phyloP scores from a whole-genome alignment of 2,329 filamentous ascomycete genomes.

The Colletotrichum ledebouriae region DNA sequence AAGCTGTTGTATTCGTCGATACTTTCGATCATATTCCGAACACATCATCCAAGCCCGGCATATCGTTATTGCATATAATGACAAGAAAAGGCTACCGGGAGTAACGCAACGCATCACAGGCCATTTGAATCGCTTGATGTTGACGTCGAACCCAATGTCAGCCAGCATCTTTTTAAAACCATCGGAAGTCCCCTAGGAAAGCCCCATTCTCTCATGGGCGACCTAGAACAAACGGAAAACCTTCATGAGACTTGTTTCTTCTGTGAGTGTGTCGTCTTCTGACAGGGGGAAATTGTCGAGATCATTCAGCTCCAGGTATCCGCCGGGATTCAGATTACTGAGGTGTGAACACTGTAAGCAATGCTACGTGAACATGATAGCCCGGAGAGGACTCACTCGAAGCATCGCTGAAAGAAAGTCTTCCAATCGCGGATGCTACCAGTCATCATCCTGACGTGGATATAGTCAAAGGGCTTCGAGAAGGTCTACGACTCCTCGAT shows the following conservation, averaged over 20 bases:
- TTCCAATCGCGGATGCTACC: conserved; percentile 62
- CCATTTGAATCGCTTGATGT: conserved; percentile 48
- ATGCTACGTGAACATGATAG: background rate
- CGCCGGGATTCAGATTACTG: conserved; percentile 44
- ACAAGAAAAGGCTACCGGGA: too few species aligned
- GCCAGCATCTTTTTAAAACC: conserved; percentile 46
- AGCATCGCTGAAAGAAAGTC: background rate
- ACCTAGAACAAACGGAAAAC: conserved; percentile 46
- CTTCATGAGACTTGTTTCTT: conserved; percentile 42
- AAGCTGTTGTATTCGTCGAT: too few species aligned
- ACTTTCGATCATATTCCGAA: too few species aligned
- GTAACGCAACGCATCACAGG: conserved; percentile 33
- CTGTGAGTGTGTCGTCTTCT: conserved; percentile 53
- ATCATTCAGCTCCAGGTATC: conserved; percentile 59
- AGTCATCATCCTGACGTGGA: conserved; percentile 65
- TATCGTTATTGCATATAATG: too few species aligned
- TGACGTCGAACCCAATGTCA: conserved; percentile 49
- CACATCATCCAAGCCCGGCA: too few species aligned
- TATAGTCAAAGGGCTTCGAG: conserved; percentile 65
- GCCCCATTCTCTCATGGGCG: background rate
- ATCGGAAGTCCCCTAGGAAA: too few species aligned
- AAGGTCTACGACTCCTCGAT: conserved; percentile 65
- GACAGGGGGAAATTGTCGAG: conserved; percentile 52
- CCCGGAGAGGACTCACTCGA: background rate
- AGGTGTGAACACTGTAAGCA: background rate